Conservation (phyloP, 75 land plant genomes). For the Picea sitchensis region DNA sequence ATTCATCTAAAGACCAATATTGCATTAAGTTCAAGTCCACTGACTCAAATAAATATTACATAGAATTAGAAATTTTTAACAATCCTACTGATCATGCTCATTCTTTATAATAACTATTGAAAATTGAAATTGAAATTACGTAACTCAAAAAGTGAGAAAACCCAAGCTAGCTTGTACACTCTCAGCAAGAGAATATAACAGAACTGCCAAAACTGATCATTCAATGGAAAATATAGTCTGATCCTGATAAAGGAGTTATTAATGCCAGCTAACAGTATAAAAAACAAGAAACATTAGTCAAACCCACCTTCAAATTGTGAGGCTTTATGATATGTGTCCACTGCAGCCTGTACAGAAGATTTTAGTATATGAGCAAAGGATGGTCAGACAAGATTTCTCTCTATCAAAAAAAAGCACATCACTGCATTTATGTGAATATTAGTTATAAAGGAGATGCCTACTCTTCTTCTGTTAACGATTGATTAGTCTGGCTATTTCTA, state of each 20-base stretch:
- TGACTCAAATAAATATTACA: background rate
- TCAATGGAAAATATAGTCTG: background rate
- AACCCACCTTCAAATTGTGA: slow-evolving; percentile 3
- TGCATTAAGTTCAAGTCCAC: background rate
- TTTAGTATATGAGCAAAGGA: slow-evolving; percentile 1
- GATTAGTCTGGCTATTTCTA: too few species aligned
- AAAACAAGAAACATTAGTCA: background rate
- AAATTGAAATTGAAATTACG: background rate
- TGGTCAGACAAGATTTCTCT: background rate
- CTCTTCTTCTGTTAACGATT: background rate
- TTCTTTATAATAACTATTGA: background rate
- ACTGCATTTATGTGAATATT: background rate
- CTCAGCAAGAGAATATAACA: background rate
- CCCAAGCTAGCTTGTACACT: background rate
- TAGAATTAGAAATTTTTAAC: background rate
- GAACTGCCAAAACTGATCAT: background rate
- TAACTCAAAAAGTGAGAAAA: background rate
- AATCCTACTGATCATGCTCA: background rate
- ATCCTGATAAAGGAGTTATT: background rate
- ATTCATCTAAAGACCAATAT: background rate
- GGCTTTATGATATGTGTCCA: slow-evolving; percentile 3
- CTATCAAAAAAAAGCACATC: background rate
- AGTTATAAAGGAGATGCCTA: background rate
- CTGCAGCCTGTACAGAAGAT: slow-evolving; percentile 1
- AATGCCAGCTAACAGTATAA: background rate